Conservation (phyloP, 1,139 yeast species). For the Groenewaldozyma sp. region DNA sequence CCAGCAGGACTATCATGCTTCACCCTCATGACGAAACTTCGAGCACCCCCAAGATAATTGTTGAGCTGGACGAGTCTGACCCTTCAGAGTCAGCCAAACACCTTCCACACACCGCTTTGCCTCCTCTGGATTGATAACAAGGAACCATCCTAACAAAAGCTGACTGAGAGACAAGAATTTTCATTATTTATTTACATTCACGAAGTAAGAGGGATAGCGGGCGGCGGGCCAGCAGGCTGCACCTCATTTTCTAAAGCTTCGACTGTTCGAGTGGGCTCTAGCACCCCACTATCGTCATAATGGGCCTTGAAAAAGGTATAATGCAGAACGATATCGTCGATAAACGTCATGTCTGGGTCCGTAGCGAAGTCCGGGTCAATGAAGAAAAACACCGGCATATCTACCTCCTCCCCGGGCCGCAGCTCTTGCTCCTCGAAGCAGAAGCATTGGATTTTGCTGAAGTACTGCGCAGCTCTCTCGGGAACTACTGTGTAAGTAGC, state of each 20-base stretch:
- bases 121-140: neutral
- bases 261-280: slow-evolving; percentile 17
- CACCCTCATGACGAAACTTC: neutral
- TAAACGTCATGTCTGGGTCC: slow-evolving; percentile 87
- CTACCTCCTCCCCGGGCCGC: slow-evolving; percentile 95
- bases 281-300: slow-evolving; percentile 24
- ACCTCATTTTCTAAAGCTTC: slow-evolving; percentile 8
- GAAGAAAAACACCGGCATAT: slow-evolving; percentile 98
- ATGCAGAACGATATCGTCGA: slow-evolving; percentile 83
- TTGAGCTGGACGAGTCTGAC: neutral
- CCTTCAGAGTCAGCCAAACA: neutral
- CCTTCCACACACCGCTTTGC: neutral
- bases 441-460: slow-evolving; percentile 94
- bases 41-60: slow-evolving; percentile 1
- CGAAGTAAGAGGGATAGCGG: slow-evolving; percentile 3
- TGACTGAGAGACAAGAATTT: neutral
- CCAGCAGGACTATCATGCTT: neutral
- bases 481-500: slow-evolving; percentile 96
- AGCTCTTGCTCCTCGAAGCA: slow-evolving; percentile 95
- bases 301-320: slow-evolving; percentile 72
- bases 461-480: slow-evolving; percentile 91
- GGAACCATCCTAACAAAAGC: neutral
- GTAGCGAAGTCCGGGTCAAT: slow-evolving; percentile 96
- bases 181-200: neutral
- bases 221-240: too few relatives aligned